phyloP scores from a whole-genome alignment of 2,329 filamentous ascomycete genomes.

The Claviceps monticola region DNA sequence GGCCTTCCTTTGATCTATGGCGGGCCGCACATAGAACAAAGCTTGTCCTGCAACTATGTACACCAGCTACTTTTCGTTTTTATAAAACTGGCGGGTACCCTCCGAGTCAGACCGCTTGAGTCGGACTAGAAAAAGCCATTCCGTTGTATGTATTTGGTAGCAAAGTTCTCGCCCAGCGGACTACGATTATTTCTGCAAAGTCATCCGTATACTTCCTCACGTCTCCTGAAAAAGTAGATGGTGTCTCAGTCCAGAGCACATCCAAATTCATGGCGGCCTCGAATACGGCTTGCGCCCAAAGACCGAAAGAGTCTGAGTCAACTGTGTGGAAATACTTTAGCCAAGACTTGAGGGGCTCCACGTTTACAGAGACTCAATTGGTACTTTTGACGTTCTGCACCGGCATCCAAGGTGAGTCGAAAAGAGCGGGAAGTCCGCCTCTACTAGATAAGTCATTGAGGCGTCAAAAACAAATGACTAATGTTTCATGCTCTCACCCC shows the following conservation, averaged over 20 bases:
- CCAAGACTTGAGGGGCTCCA: slow-evolving; percentile 22
- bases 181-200: background rate
- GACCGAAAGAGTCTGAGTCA: background rate
- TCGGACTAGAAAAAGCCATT: background rate
- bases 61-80: too few species aligned
- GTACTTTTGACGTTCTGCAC: slow-evolving; percentile 35
- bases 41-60: too few species aligned
- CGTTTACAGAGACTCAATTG: slow-evolving; percentile 31
- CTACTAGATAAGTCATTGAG: background rate
- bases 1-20: background rate
- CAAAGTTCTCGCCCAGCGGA: background rate
- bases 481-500: background rate
- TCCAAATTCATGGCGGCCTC: background rate
- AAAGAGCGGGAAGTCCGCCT: too few species aligned
- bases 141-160: background rate
- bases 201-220: background rate
- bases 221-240: background rate
- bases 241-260: background rate
- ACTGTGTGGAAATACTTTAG: slow-evolving; percentile 9
- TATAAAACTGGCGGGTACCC: background rate
- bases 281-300: background rate
- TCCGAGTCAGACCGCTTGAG: background rate
- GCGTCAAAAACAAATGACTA: background rate
- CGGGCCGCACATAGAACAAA: background rate
- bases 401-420: slow-evolving; percentile 30